Conservation (phyloP, 2,329 filamentous ascomycete species). For the Hypoxylon rubiginosum region DNA sequence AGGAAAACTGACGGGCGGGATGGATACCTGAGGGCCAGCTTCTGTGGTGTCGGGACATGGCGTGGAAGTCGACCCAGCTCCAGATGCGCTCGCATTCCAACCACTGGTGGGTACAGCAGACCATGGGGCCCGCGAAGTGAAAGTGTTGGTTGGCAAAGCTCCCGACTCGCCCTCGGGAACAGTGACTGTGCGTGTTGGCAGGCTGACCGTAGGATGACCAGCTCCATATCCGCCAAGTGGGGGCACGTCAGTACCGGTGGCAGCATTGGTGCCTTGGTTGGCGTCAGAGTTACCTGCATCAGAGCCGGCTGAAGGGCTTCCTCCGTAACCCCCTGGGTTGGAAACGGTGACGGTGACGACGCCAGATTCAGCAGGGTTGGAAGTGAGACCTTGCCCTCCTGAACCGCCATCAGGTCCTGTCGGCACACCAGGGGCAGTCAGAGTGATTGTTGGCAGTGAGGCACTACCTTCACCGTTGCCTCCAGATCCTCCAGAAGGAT, state of each 20-base stretch:
- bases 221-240: conserved; percentile 46
- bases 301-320: conserved; percentile 26
- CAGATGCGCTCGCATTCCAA: conserved; percentile 50
- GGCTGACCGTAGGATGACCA: conserved; percentile 35
- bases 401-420: conserved; percentile 35
- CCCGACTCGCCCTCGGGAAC: conserved; percentile 31
- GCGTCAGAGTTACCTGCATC: conserved; percentile 15
- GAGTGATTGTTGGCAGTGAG: conserved; percentile 44
- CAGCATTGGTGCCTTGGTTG: conserved; percentile 24
- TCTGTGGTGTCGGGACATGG: conserved; percentile 29
- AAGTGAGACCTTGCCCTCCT: conserved; percentile 37
- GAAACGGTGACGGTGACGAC: conserved; percentile 31
- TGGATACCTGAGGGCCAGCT: conserved; percentile 26
- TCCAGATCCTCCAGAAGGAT: conserved; percentile 33
- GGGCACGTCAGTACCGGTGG: conserved; percentile 22
- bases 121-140: conserved; percentile 42
- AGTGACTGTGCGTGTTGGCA: conserved; percentile 34
- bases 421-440: conserved; percentile 42
- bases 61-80: conserved; percentile 23
- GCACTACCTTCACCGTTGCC: conserved; percentile 33
- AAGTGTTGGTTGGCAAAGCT: conserved; percentile 32
- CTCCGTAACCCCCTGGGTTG: conserved; percentile 32
- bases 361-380: conserved; percentile 28
- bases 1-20: conserved; percentile 38
- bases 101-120: conserved; percentile 49